Evolutionary conservation across 2,329 filamentous ascomycete species (phyloP).

Genomic region (Trichoderma arundinaceum): DNA sequence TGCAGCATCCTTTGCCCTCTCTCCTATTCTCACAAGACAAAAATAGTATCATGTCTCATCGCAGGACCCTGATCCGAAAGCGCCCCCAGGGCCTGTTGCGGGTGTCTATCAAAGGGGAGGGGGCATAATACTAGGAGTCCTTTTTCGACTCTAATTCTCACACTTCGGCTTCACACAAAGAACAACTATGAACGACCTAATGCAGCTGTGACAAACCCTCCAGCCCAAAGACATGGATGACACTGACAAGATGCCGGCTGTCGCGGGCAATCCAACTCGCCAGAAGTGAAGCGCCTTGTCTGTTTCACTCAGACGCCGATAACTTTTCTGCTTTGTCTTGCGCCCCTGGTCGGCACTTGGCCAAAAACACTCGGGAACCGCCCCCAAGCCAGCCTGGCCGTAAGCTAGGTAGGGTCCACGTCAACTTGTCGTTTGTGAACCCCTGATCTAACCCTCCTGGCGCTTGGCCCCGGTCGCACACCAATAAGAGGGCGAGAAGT

Average conservation of each 20-base stretch:
- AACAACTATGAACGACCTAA: background rate
- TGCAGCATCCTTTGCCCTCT: background rate
- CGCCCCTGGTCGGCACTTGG: constrained; percentile 30
- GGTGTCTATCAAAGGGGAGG: constrained; percentile 5
- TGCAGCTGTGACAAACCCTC: background rate
- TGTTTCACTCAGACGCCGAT: constrained; percentile 19
- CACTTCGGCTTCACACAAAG: background rate
- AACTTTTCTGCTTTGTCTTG: constrained; percentile 9
- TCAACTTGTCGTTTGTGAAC: constrained; percentile 32
- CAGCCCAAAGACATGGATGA: background rate
- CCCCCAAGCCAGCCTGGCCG: constrained; percentile 17
- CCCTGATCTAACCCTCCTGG: constrained; percentile 30
- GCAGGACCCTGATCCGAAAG: background rate
- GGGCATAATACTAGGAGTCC: background rate
- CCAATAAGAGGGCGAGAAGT: constrained; percentile 23
- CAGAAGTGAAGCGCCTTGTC: constrained; percentile 16
- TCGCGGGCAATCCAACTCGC: background rate
- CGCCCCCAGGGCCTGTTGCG: background rate
- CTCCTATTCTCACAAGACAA: background rate
- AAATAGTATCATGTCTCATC: background rate
- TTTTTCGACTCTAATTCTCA: background rate
- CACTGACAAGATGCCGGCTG: constrained; percentile 1
- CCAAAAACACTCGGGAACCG: constrained; percentile 26
- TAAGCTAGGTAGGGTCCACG: constrained; percentile 30
- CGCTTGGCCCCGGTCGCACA: constrained; percentile 12